Evolutionary conservation across 805 yeast species (phyloP).

Genomic region (Kazachstania bromeliacearum): DNA sequence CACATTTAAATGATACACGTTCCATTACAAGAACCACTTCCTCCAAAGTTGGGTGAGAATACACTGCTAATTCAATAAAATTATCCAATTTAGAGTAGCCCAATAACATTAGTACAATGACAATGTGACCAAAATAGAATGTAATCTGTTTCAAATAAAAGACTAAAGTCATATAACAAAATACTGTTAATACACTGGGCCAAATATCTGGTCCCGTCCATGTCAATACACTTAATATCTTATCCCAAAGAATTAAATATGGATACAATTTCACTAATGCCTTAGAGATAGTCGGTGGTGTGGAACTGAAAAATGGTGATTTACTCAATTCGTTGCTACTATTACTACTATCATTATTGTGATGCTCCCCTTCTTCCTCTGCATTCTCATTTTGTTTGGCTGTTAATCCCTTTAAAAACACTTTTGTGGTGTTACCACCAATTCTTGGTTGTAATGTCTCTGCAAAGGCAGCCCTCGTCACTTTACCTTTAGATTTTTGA

Average conservation of each 20-base stretch:
- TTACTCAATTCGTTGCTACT: constrained; percentile 24
- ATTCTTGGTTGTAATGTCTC: constrained; percentile 17
- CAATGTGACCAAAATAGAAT: constrained; percentile 70
- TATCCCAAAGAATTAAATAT: constrained; percentile 66
- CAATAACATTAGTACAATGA: constrained; percentile 49
- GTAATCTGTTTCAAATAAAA: constrained; percentile 66
- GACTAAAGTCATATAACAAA: constrained; percentile 44
- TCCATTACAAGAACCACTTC: constrained; percentile 73
- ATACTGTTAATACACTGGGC: constrained; percentile 50
- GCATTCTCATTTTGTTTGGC: constrained; percentile 7
- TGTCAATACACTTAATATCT: constrained; percentile 60
- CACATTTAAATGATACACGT: constrained; percentile 64
- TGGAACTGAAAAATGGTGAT: constrained; percentile 75
- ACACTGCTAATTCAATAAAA: constrained; percentile 39
- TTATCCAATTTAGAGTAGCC: constrained; percentile 51
- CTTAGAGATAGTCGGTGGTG: constrained; percentile 86
- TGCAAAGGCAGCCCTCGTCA: constrained; percentile 25
- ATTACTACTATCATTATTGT: constrained; percentile 5
- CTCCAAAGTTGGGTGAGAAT: constrained; percentile 70
- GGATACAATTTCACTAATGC: constrained; percentile 81
- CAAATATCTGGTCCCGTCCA: constrained; percentile 88
- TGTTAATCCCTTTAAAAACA: constrained; percentile 13
- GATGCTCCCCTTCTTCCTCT: constrained; percentile 2
- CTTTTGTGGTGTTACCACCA: constrained; percentile 24
- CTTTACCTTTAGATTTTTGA: constrained; percentile 9